Evolutionary conservation across 225 moss, liverwort and hornwort genomes (phyloP).

Genomic region (Thuidium tamariscinum): DNA sequence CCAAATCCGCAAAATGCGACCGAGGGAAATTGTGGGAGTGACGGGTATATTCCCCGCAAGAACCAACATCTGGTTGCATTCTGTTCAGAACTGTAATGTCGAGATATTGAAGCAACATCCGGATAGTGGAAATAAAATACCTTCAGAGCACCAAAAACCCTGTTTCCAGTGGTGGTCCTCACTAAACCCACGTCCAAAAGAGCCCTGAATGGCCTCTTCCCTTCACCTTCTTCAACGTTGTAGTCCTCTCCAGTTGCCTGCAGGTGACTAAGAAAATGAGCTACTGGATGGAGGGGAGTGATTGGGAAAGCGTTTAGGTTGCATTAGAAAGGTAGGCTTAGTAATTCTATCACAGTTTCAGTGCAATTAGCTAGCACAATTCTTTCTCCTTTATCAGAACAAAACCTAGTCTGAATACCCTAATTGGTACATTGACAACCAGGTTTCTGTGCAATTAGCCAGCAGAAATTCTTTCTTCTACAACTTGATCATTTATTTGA

Average conservation of each 20-base stretch:
- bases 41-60: not conserved
- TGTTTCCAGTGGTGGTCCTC: slow-evolving; percentile 59
- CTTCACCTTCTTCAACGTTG: slow-evolving; percentile 58
- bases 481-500: not conserved
- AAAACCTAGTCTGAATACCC: not conserved
- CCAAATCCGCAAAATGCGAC: not conserved
- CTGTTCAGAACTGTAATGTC: not conserved
- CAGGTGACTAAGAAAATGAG: not conserved
- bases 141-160: slow-evolving; percentile 62
- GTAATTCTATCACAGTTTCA: not conserved
- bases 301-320: not conserved
- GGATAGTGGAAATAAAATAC: not conserved
- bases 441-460: too few species aligned
- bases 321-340: too few species aligned
- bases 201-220: slow-evolving; percentile 66
- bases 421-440: not conserved
- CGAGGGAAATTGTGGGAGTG: not conserved
- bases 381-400: not conserved
- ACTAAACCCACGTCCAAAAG: slow-evolving; percentile 54
- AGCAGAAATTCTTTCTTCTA: not conserved
- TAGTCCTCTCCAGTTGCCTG: slow-evolving; percentile 56
- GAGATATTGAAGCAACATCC: not conserved
- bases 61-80: not conserved
- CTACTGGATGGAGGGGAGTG: not conserved
- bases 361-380: too few species aligned